phyloP scores from a whole-genome alignment of 2,329 filamentous ascomycete species.

The Fusarium sp. region DNA sequence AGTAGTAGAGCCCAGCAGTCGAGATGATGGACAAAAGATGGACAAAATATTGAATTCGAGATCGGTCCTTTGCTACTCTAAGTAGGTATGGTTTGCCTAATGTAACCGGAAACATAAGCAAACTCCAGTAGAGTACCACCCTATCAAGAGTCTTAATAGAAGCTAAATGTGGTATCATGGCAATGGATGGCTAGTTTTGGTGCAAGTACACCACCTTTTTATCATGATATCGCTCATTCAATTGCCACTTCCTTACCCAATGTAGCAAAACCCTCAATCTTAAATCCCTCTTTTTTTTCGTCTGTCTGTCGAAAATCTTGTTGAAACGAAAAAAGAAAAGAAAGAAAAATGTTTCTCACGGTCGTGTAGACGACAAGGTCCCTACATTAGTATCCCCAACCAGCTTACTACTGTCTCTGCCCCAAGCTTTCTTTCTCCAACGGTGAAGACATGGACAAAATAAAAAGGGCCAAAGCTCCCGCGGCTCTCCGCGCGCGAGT shows the following conservation, averaged over 20 bases:
- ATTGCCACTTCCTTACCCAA: slow-evolving; percentile 1
- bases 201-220: slow-evolving; percentile 11
- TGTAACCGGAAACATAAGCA: slow-evolving; percentile 15
- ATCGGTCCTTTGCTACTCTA: slow-evolving; percentile 25
- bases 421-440: slow-evolving; percentile 18
- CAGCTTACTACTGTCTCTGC: slow-evolving; percentile 2
- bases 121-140: slow-evolving; percentile 3
- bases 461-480: slow-evolving; percentile 29
- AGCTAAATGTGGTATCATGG: slow-evolving; percentile 24
- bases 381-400: not conserved
- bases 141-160: not conserved
- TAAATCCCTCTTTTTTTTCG: slow-evolving; percentile 7
- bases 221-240: slow-evolving; percentile 37
- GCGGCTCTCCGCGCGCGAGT: slow-evolving; percentile 4
- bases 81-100: slow-evolving; percentile 14
- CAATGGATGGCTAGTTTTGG: slow-evolving; percentile 10
- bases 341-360: not conserved
- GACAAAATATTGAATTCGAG: slow-evolving; percentile 12
- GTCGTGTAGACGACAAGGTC: not conserved
- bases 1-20: slow-evolving; percentile 9
- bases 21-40: not conserved
- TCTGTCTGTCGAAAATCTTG: not conserved
- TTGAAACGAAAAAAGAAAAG: not conserved
- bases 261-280: slow-evolving; percentile 12
- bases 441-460: slow-evolving; percentile 11